Evolutionary conservation across 306 rosid species (phyloP), one percentile per base, ranked within the genome.

Genomic region (Spatholobus suberectus): DNA sequence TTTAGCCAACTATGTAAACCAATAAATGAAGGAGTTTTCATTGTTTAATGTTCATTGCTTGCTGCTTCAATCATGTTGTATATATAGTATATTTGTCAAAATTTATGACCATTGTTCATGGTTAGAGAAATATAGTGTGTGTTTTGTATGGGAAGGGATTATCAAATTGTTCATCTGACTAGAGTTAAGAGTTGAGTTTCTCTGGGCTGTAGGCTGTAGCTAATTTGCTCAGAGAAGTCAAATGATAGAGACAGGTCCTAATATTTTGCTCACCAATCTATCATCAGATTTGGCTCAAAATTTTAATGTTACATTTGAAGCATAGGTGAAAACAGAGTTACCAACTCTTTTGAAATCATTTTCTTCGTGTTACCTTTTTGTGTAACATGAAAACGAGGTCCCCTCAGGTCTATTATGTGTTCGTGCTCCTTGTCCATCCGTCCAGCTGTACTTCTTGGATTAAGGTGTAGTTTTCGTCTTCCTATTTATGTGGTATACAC

Each of bases 11-110:
- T 80, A 78, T 79, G 86, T 88, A 84, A 85, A 86, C 83, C 88
- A 89, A 90, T 92, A 91, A 90, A 88, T 84, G 82, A 78, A 85
- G 79, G 80, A 84, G 72, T 74, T 58, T 81, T 79, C 78, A 71
- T 82, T 82, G 88, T 86, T 85, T 62, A 84, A 80, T 86, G 63
- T 70, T 76, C 67, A 59, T 58, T 76, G 46, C 68, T 73, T 40
- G 26, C 70, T 40, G 78, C 82, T 81, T 63, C 15, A 1, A 68
- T 74, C 67, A 75, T 51, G 41, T 73, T 52, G 57, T 72, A 54
- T 76, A 77, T 81, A 58, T 82, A 69, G 20, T 59, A 40, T 69
- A 51, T 38, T 76, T 41, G 32, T 44, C 75, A 68, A 69, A 73
- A 74, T 59, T 59, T 27, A 12, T 63, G 68, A 15, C 51, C 77